Conservation (phyloP, 768 basidiomycete genomes). For the Trichaptum fuscoviolaceum region DNA sequence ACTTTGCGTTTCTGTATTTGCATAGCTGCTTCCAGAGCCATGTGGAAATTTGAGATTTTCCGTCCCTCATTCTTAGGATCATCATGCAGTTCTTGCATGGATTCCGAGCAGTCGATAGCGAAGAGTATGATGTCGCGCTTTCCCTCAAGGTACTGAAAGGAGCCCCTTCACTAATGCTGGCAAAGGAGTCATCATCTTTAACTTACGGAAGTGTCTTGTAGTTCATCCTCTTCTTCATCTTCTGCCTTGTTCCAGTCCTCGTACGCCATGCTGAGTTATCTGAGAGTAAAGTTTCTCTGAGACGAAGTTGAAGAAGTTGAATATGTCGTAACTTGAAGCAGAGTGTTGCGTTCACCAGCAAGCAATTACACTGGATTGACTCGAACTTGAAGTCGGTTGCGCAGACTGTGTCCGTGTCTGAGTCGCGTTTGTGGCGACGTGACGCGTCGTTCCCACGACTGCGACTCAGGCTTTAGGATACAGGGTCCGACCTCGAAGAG, state of each 20-base stretch:
- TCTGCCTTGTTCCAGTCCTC: conserved; percentile 79
- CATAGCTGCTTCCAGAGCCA: conserved; percentile 77
- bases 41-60: conserved; percentile 70
- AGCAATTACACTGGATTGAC: neutral
- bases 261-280: conserved; percentile 48
- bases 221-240: conserved; percentile 78
- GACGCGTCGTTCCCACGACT: neutral
- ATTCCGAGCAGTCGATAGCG: conserved; percentile 88
- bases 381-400: neutral
- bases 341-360: neutral
- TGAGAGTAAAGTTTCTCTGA: neutral
- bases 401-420: neutral
- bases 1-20: conserved; percentile 90
- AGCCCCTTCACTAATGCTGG: conserved; percentile 1
- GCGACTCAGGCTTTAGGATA: neutral
- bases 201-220: conserved; percentile 63
- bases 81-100: conserved; percentile 75
- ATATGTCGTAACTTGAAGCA: neutral
- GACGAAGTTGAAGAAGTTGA: neutral
- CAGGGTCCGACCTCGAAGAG: neutral
- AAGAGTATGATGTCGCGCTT: conserved; percentile 89
- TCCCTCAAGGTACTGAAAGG: conserved; percentile 55
- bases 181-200: conserved; percentile 8
- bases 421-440: neutral
- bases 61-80: conserved; percentile 60